These are phyloP conservation scores for Phytophthora hibernalis DNA, from an alignment of 352 stramenopile species.

Conservation along the genomic window DNA sequence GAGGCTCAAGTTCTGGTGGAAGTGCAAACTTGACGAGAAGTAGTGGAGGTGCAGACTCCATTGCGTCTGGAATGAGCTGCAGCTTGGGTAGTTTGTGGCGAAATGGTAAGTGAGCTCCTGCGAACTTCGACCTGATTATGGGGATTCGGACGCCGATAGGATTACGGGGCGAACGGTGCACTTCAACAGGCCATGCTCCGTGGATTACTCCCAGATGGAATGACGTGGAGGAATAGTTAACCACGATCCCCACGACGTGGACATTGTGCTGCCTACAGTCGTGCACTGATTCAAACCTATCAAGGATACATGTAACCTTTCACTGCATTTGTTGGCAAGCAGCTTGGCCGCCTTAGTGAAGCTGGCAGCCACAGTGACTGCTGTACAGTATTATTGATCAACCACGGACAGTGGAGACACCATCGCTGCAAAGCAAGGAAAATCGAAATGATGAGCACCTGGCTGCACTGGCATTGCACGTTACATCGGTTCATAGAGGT, in stretches of 20 bases:
- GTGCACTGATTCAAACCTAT: too few species aligned
- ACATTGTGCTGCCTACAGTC: too few species aligned
- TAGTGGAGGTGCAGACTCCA: neutral
- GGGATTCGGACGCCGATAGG: too few species aligned
- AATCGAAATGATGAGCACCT: too few species aligned
- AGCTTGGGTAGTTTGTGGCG: neutral
- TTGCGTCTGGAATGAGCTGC: neutral
- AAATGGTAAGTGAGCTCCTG: neutral
- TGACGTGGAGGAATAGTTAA: too few species aligned
- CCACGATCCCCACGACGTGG: too few species aligned
- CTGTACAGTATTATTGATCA: slow-evolving; percentile 22
- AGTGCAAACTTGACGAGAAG: slow-evolving; percentile 1
- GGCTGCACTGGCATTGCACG: too few species aligned
- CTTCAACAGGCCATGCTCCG: neutral
- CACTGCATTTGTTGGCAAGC: slow-evolving; percentile 19
- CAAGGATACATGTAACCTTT: too few species aligned
- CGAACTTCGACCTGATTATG: neutral
- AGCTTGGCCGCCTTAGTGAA: slow-evolving; percentile 4
- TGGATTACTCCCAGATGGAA: neutral
- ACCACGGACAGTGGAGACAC: too few species aligned
- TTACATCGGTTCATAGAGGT: too few species aligned
- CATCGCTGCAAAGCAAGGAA: too few species aligned
- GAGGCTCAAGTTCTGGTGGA: neutral
- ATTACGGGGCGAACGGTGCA: too few species aligned
- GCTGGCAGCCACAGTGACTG: slow-evolving; percentile 6